Conservation (phyloP, 2,329 filamentous ascomycete genomes). For the Sordariomycetes sp. region DNA sequence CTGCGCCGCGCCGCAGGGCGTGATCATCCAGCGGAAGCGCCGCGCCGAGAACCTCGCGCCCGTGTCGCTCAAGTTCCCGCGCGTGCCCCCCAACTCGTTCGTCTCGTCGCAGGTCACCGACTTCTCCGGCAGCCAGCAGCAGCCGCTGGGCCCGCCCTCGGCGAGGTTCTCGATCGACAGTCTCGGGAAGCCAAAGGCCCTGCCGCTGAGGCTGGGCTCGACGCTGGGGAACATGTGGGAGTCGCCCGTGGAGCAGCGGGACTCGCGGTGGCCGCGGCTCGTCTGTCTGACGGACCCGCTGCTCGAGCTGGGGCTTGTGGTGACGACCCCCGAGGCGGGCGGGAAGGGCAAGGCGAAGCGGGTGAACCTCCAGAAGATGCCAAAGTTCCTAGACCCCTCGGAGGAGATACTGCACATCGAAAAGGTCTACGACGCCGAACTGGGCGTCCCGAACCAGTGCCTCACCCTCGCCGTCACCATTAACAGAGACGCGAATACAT, state of each 20-base stretch:
- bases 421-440: constrained; percentile 45
- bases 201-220: constrained; percentile 39
- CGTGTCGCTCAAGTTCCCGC: constrained; percentile 43
- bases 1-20: constrained; percentile 69
- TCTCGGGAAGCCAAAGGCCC: constrained; percentile 42
- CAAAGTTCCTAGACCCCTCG: constrained; percentile 54
- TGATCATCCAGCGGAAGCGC: constrained; percentile 77
- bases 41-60: constrained; percentile 37
- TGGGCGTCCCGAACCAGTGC: constrained; percentile 27
- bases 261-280: constrained; percentile 59
- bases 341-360: constrained; percentile 13
- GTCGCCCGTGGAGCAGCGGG: constrained; percentile 35
- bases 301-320: constrained; percentile 74
- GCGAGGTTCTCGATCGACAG: constrained; percentile 43
- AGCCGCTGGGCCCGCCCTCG: constrained; percentile 20
- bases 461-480: constrained; percentile 71
- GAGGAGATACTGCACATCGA: constrained; percentile 84
- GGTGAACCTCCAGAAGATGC: constrained; percentile 7
- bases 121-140: constrained; percentile 17
- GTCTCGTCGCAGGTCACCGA: constrained; percentile 53
- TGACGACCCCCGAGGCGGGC: constrained; percentile 42
- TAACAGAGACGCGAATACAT: constrained; percentile 64
- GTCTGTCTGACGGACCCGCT: constrained; percentile 81
- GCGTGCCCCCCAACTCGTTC: constrained; percentile 75
- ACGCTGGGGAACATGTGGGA: constrained; percentile 51